Percentiles rank a stretch among this genome's conserved stretches.
Conservation (phyloP, 1,139 yeast species). For the Saccharomyces hybrid region DNA sequence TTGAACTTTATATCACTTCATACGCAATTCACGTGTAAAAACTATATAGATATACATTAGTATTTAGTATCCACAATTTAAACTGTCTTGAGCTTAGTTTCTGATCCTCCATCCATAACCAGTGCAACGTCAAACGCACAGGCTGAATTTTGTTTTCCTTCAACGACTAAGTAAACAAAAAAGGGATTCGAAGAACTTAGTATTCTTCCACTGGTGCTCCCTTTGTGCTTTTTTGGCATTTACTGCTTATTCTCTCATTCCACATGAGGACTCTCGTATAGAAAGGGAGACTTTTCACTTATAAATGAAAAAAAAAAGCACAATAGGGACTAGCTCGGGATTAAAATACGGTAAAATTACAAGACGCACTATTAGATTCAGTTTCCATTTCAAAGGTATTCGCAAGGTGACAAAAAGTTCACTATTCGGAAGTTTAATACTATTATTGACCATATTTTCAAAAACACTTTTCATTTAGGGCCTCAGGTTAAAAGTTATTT, state of each 20-base stretch:
- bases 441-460: not conserved
- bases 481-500: not conserved
- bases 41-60: not conserved
- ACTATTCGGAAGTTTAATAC: not conserved
- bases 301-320: slow-evolving; percentile 19
- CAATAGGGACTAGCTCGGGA: slow-evolving; percentile 7
- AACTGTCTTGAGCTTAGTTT: not conserved
- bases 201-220: not conserved
- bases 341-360: not conserved
- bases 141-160: not conserved
- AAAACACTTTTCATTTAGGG: not conserved
- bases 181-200: not conserved
- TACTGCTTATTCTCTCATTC: not conserved
- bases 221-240: not conserved
- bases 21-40: not conserved
- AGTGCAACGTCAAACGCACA: not conserved
- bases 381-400: not conserved
- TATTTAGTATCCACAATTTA: too few relatives aligned
- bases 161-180: not conserved
- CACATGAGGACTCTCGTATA: not conserved
- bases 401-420: not conserved
- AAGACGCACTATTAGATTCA: not conserved
- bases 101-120: not conserved
- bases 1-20: not conserved
- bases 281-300: slow-evolving; percentile 7